Conservation (phyloP, 345 rosid species). For the Brassica incana region DNA sequence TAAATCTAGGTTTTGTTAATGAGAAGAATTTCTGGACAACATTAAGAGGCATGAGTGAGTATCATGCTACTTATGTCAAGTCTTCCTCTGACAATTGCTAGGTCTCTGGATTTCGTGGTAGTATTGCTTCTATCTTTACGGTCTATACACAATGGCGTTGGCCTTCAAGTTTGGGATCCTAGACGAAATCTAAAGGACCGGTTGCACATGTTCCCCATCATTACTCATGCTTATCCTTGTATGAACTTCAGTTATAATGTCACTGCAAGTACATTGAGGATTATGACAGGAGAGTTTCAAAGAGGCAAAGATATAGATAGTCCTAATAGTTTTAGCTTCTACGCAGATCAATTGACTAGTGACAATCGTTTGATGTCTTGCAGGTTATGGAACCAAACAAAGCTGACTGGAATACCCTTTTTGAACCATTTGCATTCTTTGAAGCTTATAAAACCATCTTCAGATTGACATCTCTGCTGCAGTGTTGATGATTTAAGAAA, state of each 20-base stretch:
- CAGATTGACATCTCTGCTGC: slow-evolving; percentile 80
- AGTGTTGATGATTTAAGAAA: slow-evolving; percentile 76
- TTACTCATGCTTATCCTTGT: slow-evolving; percentile 93
- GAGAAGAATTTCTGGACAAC: too few species aligned
- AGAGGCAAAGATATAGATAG: slow-evolving; percentile 70
- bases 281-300: slow-evolving; percentile 89
- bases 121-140: too few species aligned
- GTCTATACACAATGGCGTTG: not conserved
- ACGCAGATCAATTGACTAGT: slow-evolving; percentile 10
- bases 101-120: too few species aligned
- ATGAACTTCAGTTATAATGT: slow-evolving; percentile 99
- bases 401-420: slow-evolving; percentile 88
- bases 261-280: slow-evolving; percentile 76
- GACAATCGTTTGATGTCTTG: slow-evolving; percentile 33
- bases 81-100: too few species aligned
- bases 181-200: slow-evolving; percentile 48
- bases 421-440: slow-evolving; percentile 84
- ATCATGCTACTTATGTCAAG: too few species aligned
- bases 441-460: slow-evolving; percentile 87
- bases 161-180: not conserved
- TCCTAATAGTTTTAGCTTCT: slow-evolving; percentile 8
- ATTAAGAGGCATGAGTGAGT: too few species aligned
- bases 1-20: too few species aligned
- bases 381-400: slow-evolving; percentile 82
- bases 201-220: slow-evolving; percentile 91